Evolutionary conservation across 306 rosid species (phyloP), one percentile per base, ranked within the genome.

Genomic region (Malus asiatica): DNA sequence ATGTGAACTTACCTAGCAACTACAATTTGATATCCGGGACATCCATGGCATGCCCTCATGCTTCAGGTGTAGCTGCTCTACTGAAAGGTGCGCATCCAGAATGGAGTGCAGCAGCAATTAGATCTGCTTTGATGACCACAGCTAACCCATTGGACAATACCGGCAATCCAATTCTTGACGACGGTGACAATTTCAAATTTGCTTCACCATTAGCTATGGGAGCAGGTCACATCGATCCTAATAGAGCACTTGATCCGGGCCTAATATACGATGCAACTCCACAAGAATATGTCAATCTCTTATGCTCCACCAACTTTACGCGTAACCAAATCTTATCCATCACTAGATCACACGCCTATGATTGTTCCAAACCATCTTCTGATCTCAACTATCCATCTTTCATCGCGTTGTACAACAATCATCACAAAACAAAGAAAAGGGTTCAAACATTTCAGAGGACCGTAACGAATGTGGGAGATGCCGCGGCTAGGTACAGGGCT

Each of bases 21-120:
- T 90, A 78, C 78, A 82, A 65, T 40, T 2, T 88, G 1, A n/a
- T 85, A 2, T 81, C 91, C 1, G 90, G 92, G 13, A 88, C 95
- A 14, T 90, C 95, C 35, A 86, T 87, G 85, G 73, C 94, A 1
- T 84, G 89, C 40, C 89, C 94, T 44, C 91, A 89, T 70, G 86
- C 55, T 3, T 80, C 90, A 4, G 91, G 90, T 1, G 74, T 87
- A 2, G 89, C 71, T 7, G 89, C 89, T 3, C 76, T 84, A 3
- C 16, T 87, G 2, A 89, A 87, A 70, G 79, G 73, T 2, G 81
- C 81, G 61, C 84, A 83, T 30, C 87, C 87, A 0, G 82, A 84
- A 27, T 87, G 94, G 91, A 85, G 88, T 71, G 22, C 94, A 3
- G 83, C 88, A 22, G 84, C 87, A 29, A 83, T 87, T 22, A 72